Evolutionary conservation across 2,329 filamentous ascomycete species (phyloP), one percentile per base, ranked within the genome.

Genomic region (Dactylonectria estremocensis): DNA sequence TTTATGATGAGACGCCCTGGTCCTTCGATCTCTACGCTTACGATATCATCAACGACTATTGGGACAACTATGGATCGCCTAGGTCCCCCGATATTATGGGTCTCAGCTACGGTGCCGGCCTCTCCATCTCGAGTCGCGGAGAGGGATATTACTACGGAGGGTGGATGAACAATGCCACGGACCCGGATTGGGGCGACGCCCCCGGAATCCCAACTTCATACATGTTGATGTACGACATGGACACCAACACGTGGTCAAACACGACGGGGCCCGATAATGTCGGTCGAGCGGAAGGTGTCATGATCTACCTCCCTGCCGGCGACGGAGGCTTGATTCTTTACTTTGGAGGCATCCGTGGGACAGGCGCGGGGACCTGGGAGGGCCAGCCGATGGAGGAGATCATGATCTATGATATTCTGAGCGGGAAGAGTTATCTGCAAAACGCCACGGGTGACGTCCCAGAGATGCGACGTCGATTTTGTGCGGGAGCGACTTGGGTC

Each of bases 111-210:
- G 90, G 89, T 11, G 88, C 88, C 14, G 87, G 88, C 13, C 83
- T 86, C 10, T 84, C 86, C 2, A 83, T 90, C 10, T 83, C 89
- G 5, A 82, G 84, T 43, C 81, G 84, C 2, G 89, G 87, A 11
- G 80, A 87, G 64, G 89, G 86, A 2, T 92, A 87, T 73, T 90
- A 91, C 74, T 87, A 89, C 68, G 90, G 90, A 49, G 90, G 90
- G 46, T 92, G 87, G 85, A 80, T 88, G 64, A 90, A 85, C 71
- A 88, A 88, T 69, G 77, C 78, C 52, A 88, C 88, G 1, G 81
- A 84, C 1, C 80, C 84, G 0, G 83, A 82, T 9, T 91, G 88
- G 88, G 71, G 72, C 3, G 77, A 76, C 16, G 85, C 84, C 2
- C 76, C 80, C 8, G 81, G 83, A 2, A 74, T 85, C 35, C 87